Evolutionary conservation across 345 rosid genomes (phyloP).

Genomic region (Turritis glabra): DNA sequence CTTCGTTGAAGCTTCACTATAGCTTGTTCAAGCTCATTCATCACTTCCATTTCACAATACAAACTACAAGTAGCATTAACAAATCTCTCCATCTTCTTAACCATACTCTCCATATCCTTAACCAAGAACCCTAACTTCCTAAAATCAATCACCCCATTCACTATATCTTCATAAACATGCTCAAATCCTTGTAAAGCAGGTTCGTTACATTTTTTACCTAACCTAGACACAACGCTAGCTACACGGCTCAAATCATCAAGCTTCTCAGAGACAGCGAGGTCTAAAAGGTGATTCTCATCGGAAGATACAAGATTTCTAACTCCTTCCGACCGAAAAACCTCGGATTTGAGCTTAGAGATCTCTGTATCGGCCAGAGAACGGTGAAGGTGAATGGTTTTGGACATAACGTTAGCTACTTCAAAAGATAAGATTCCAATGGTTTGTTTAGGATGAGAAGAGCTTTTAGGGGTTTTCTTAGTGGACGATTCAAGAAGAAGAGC

Average conservation of each 20-base stretch:
- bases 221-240: slow-evolving; percentile 76
- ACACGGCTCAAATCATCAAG: slow-evolving; percentile 82
- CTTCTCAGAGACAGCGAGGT: slow-evolving; percentile 82
- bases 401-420: slow-evolving; percentile 89
- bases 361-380: slow-evolving; percentile 76
- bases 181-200: slow-evolving; percentile 95
- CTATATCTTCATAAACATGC: slow-evolving; percentile 85
- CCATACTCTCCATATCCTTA: slow-evolving; percentile 91
- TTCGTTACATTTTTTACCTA: slow-evolving; percentile 83
- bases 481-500: slow-evolving; percentile 66
- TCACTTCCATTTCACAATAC: slow-evolving; percentile 86
- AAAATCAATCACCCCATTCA: slow-evolving; percentile 74
- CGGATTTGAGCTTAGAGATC: slow-evolving; percentile 68
- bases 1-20: slow-evolving; percentile 74
- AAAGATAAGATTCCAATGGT: slow-evolving; percentile 82
- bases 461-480: slow-evolving; percentile 41
- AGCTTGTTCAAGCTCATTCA: slow-evolving; percentile 83
- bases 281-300: slow-evolving; percentile 62
- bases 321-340: slow-evolving; percentile 69
- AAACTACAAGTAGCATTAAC: slow-evolving; percentile 68
- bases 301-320: slow-evolving; percentile 60
- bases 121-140: slow-evolving; percentile 82
- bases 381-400: slow-evolving; percentile 81
- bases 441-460: slow-evolving; percentile 44
- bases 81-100: slow-evolving; percentile 88